These are phyloP conservation scores for Tylopilus balloui DNA, from an alignment of 768 basidiomycete species.

Conservation along the genomic window DNA sequence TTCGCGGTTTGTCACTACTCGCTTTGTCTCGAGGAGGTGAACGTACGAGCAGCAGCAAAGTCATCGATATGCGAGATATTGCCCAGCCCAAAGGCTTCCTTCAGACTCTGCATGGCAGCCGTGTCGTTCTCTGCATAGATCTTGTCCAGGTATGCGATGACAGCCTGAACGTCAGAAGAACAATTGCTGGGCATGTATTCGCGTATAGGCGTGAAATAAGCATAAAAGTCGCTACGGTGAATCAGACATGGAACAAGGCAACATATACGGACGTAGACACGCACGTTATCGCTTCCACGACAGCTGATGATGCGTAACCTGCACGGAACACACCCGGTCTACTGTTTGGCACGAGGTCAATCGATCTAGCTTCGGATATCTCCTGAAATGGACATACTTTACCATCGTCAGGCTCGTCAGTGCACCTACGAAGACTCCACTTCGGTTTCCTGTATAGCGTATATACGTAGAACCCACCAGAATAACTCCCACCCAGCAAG, in stretches of 20 bases:
- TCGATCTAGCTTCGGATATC: neutral
- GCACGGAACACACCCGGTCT: constrained; percentile 39
- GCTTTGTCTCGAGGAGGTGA: neutral
- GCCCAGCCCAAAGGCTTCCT: constrained; percentile 56
- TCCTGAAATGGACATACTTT: constrained; percentile 39
- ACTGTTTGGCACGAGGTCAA: constrained; percentile 21
- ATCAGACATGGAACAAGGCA: neutral
- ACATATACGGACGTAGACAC: constrained; percentile 13
- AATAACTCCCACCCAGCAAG: constrained; percentile 41
- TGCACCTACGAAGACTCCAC: constrained; percentile 25
- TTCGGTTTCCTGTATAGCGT: neutral
- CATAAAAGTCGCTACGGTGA: constrained; percentile 22
- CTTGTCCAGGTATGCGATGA: constrained; percentile 56
- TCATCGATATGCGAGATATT: constrained; percentile 60
- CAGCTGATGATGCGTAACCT: constrained; percentile 43
- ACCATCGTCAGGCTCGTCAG: constrained; percentile 65
- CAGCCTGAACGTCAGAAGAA: constrained; percentile 64
- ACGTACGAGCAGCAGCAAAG: constrained; percentile 53
- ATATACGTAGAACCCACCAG: constrained; percentile 17
- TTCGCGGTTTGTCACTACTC: constrained; percentile 24
- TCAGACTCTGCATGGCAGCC: constrained; percentile 48
- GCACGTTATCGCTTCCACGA: constrained; percentile 42
- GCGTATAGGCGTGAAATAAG: constrained; percentile 69
- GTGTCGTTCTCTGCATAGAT: constrained; percentile 45
- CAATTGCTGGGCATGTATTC: constrained; percentile 68